Evolutionary conservation across 1,284 basidiomycete species (phyloP).

Genomic region (Cryptococcus sp.): DNA sequence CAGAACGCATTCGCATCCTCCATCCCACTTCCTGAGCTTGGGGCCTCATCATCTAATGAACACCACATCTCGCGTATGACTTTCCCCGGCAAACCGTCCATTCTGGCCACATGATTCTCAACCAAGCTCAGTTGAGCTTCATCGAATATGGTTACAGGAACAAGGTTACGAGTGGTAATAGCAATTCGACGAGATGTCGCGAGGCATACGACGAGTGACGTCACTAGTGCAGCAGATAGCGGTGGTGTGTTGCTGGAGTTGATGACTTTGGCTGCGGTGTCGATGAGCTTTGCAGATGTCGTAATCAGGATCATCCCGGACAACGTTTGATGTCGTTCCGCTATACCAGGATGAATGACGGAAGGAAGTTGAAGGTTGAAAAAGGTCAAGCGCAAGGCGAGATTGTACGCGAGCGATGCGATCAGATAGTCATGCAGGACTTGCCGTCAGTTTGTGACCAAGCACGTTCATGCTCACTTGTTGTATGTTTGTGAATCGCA

Average conservation of each 20-base stretch:
- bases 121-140: slow-evolving; percentile 1
- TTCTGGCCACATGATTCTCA: slow-evolving; percentile 1
- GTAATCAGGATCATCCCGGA: background rate
- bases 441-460: too few relatives aligned
- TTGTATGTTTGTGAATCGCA: background rate
- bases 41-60: background rate
- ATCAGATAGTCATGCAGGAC: background rate
- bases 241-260: background rate
- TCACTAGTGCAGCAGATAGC: background rate
- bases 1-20: too few relatives aligned
- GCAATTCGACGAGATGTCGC: background rate
- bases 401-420: background rate
- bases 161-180: background rate
- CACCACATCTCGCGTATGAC: slow-evolving; percentile 6
- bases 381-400: background rate
- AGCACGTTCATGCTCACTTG: background rate
- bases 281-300: background rate
- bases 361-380: background rate
- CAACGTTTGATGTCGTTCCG: background rate
- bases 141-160: slow-evolving; percentile 1
- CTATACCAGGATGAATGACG: background rate
- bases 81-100: slow-evolving; percentile 3
- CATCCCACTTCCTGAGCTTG: too few relatives aligned
- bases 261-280: background rate
- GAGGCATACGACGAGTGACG: background rate